phyloP scores from a whole-genome alignment of 2,329 filamentous ascomycete species.

The Fusarium liriodendri region DNA sequence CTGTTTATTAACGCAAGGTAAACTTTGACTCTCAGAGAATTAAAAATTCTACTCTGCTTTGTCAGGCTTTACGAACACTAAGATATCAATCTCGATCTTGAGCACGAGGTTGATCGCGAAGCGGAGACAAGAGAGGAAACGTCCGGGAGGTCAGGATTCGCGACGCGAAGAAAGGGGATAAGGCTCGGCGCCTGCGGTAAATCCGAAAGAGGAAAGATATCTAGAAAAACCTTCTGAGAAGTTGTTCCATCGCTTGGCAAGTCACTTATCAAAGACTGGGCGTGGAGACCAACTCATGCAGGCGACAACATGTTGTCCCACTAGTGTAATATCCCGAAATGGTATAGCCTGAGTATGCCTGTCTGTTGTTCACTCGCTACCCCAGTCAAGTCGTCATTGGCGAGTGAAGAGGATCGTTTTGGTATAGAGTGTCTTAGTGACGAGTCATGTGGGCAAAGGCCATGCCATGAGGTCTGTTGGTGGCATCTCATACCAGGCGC shows the following conservation, averaged over 20 bases:
- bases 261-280: not conserved
- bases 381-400: not conserved
- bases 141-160: not conserved
- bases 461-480: not conserved
- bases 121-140: not conserved
- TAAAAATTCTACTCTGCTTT: not conserved
- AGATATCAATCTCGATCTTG: not conserved
- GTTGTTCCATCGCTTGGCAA: not conserved
- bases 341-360: not conserved
- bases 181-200: not conserved
- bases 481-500: not conserved
- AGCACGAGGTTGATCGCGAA: not conserved
- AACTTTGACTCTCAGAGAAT: not conserved
- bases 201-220: not conserved
- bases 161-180: not conserved
- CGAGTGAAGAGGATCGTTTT: not conserved
- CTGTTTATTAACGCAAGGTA: not conserved
- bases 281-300: not conserved
- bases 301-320: not conserved
- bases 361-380: not conserved
- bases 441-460: not conserved
- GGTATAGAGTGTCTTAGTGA: not conserved
- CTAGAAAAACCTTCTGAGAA: not conserved
- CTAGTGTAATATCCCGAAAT: constrained; percentile 1
- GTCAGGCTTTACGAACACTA: not conserved